A percentile compares a stretch with the other conserved stretches of the same genome.
These are phyloP conservation scores for Phytophthora constricta DNA, from an alignment of 352 stramenopile species.

Conservation along the genomic window DNA sequence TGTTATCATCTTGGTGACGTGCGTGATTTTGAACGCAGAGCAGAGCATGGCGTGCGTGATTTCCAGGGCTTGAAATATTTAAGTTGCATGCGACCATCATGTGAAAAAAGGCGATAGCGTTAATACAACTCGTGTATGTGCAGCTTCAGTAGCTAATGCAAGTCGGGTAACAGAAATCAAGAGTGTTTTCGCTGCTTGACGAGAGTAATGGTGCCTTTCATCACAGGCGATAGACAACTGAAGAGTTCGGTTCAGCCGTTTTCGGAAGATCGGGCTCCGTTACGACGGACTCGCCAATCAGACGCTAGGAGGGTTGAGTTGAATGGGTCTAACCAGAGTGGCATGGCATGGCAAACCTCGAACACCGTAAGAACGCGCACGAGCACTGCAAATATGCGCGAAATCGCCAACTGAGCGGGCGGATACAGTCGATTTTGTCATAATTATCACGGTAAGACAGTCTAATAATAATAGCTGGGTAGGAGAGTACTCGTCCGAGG, in stretches of 20 bases:
- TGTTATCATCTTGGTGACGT: not conserved
- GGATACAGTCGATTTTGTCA: slow-evolving; percentile 32
- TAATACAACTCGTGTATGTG: too few relatives aligned
- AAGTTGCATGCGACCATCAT: not conserved
- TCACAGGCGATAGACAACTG: not conserved
- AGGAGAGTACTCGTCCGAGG: not conserved
- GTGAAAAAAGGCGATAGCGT: too few relatives aligned
- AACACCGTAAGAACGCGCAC: not conserved
- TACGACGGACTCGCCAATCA: not conserved
- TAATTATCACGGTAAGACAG: slow-evolving; percentile 39
- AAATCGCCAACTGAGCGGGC: slow-evolving; percentile 19
- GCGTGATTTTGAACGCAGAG: not conserved
- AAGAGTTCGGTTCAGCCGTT: not conserved
- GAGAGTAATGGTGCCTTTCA: not conserved
- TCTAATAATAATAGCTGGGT: slow-evolving; percentile 49
- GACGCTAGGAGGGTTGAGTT: not conserved
- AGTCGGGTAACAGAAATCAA: too few relatives aligned
- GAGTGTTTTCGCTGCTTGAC: too few relatives aligned
- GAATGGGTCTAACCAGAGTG: too few relatives aligned
- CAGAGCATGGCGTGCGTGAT: not conserved
- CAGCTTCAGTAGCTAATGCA: too few relatives aligned
- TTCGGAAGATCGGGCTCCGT: not conserved
- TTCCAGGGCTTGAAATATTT: not conserved
- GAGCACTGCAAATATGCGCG: not conserved
- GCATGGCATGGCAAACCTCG: not conserved